phyloP scores from a whole-genome alignment of 768 basidiomycete species.

The Clitopilus hobsonii region DNA sequence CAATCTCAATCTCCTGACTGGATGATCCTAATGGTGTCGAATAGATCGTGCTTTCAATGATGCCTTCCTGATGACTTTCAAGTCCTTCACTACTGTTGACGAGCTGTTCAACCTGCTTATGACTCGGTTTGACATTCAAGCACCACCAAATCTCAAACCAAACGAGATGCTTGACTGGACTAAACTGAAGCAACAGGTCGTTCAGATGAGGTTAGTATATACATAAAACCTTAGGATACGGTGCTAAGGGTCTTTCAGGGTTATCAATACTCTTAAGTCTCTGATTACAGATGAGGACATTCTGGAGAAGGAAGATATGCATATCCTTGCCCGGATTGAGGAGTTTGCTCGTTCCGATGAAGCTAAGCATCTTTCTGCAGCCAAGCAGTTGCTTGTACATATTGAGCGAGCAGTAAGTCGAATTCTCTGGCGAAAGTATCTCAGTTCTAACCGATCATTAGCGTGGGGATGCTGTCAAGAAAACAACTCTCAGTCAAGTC shows the following conservation, averaged over 20 bases:
- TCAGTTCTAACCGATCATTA: slow-evolving; percentile 10
- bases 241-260: slow-evolving; percentile 37
- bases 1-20: slow-evolving; percentile 1
- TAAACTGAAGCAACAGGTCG: slow-evolving; percentile 79
- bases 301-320: slow-evolving; percentile 81
- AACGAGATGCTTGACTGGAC: slow-evolving; percentile 75
- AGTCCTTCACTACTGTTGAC: slow-evolving; percentile 83
- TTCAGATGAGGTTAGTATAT: slow-evolving; percentile 72
- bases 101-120: slow-evolving; percentile 81
- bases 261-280: slow-evolving; percentile 85
- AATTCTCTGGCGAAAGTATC: background rate
- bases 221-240: background rate
- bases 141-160: slow-evolving; percentile 61
- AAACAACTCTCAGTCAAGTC: slow-evolving; percentile 46
- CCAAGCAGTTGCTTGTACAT: slow-evolving; percentile 67
- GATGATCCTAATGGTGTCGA: slow-evolving; percentile 5
- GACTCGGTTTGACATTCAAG: slow-evolving; percentile 71
- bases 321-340: slow-evolving; percentile 78
- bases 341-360: slow-evolving; percentile 69
- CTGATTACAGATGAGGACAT: slow-evolving; percentile 84
- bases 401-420: slow-evolving; percentile 76
- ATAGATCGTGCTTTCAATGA: slow-evolving; percentile 76
- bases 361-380: slow-evolving; percentile 59
- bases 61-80: slow-evolving; percentile 94
- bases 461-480: slow-evolving; percentile 55